These are phyloP conservation scores for Annulohypoxylon bovei DNA, from an alignment of 495 filamentous ascomycete genomes.

Conservation along the genomic window DNA sequence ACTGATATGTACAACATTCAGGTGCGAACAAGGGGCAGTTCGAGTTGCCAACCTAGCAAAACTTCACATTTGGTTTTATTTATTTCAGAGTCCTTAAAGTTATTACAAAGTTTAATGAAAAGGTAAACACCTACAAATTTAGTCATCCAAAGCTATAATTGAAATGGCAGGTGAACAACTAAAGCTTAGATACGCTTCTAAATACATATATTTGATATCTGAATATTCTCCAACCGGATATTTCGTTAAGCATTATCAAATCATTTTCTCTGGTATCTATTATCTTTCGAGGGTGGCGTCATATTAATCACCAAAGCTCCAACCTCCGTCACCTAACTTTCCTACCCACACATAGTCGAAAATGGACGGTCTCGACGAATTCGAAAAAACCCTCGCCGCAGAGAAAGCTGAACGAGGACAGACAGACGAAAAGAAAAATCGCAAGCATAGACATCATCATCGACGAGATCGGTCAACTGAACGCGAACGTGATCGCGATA, in stretches of 20 bases:
- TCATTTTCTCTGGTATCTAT: neutral
- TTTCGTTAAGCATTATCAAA: neutral
- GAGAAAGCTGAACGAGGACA: conserved; percentile 61
- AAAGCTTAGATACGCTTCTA: neutral
- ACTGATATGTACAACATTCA: neutral
- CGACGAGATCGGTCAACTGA: conserved; percentile 56
- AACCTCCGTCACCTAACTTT: neutral
- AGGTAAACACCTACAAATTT: neutral
- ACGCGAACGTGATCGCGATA: conserved; percentile 51
- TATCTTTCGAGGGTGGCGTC: conserved; percentile 15
- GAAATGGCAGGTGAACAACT: neutral
- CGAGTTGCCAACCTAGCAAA: conserved; percentile 8
- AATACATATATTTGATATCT: conserved; percentile 7
- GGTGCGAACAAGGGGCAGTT: conserved; percentile 8
- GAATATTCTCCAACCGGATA: neutral
- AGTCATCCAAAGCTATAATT: neutral
- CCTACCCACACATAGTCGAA: conserved; percentile 5
- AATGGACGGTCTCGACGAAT: conserved; percentile 65
- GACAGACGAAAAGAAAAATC: conserved; percentile 50
- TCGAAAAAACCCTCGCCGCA: conserved; percentile 63
- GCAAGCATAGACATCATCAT: conserved; percentile 59
- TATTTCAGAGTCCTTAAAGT: neutral
- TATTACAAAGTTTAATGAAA: neutral
- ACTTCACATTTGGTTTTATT: neutral
- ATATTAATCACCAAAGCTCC: conserved; percentile 12